phyloP scores from a whole-genome alignment of 2,329 filamentous ascomycete genomes.

The Curvularia sp. region DNA sequence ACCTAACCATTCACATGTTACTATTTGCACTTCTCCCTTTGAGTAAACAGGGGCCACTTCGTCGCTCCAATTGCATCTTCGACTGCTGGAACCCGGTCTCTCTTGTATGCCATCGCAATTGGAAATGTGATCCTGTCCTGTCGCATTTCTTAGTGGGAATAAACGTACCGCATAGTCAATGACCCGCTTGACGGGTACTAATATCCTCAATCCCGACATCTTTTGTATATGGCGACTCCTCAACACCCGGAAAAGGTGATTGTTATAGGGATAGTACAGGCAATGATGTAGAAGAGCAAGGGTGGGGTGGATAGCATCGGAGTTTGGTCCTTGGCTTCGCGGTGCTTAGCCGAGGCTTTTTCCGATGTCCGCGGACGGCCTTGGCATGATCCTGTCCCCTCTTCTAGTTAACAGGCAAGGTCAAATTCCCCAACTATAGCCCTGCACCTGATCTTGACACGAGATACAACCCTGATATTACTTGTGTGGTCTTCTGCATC shows the following conservation, averaged over 20 bases:
- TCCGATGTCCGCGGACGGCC: conserved; percentile 11
- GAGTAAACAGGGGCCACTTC: neutral
- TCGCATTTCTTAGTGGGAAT: neutral
- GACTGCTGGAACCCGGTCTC: neutral
- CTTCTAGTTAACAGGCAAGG: no score
- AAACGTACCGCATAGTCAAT: conserved; percentile 64
- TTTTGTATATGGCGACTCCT: conserved; percentile 4
- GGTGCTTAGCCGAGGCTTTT: conserved; percentile 22
- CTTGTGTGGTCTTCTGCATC: no score
- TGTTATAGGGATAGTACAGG: conserved; percentile 5
- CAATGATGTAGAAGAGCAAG: conserved; percentile 17
- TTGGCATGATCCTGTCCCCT: conserved; percentile 13
- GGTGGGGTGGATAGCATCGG: conserved; percentile 24
- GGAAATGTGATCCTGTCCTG: neutral
- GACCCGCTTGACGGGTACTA: conserved; percentile 65
- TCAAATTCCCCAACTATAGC: neutral
- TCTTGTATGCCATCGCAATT: neutral
- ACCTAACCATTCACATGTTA: conserved; percentile 54
- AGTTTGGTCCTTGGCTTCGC: conserved; percentile 10
- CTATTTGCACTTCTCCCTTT: neutral
- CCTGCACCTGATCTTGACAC: neutral
- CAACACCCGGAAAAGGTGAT: neutral
- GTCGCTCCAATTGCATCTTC: neutral
- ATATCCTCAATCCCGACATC: conserved; percentile 60
- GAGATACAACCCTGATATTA: neutral